Conservation (phyloP, 257 asterid genomes). For the Ligustrum vulgare region DNA sequence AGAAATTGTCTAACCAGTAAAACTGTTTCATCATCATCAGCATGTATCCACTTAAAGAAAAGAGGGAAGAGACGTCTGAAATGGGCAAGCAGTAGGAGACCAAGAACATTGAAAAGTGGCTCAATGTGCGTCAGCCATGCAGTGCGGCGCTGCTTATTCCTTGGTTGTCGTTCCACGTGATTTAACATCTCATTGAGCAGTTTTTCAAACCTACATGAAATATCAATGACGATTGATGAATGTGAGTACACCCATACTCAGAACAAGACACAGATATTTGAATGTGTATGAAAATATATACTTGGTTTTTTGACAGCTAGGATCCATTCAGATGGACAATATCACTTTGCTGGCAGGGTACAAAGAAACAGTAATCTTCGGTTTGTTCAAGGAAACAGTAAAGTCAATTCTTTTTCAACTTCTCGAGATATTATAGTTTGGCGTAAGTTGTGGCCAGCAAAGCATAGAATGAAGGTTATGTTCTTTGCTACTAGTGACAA, state of each 20-base stretch:
- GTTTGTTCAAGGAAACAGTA: not conserved
- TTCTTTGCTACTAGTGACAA: not conserved
- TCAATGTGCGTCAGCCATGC: conserved; percentile 78
- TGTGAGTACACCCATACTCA: not conserved
- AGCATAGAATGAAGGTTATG: not conserved
- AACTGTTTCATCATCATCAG: conserved; percentile 85
- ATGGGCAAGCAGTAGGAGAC: conserved; percentile 76
- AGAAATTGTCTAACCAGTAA: conserved; percentile 56
- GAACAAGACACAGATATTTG: conserved; percentile 7
- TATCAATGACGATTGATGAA: conserved; percentile 5
- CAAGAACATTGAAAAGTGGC: conserved; percentile 63
- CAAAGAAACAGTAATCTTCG: not conserved
- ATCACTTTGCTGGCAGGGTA: conserved; percentile 1
- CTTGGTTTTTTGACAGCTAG: not conserved
- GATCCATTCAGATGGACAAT: not conserved
- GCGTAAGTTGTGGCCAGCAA: not conserved
- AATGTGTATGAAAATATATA: not conserved
- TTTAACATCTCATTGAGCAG: conserved; percentile 77
- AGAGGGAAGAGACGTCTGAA: conserved; percentile 84
- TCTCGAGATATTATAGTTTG: too few relatives aligned
- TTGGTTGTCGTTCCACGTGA: conserved; percentile 93
- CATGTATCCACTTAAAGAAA: conserved; percentile 90
- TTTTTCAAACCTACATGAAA: conserved; percentile 69
- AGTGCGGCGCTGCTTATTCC: conserved; percentile 75
- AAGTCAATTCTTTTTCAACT: not conserved